Conservation (phyloP, 2,329 filamentous ascomycete species). For the Sclerotinia subarctica region DNA sequence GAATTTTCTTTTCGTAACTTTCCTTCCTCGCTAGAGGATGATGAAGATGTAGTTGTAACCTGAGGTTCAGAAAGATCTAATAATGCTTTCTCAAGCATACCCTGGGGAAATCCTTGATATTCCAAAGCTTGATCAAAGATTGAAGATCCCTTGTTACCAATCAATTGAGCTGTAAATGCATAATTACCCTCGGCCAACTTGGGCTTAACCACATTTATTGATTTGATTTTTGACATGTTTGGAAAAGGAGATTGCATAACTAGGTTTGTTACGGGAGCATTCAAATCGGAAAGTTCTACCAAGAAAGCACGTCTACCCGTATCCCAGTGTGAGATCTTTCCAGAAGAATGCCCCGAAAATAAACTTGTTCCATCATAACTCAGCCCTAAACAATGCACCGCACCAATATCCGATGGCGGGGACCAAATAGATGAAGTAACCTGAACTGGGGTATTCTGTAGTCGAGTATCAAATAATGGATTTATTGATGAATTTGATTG, state of each 20-base stretch:
- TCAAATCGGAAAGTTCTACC: conserved; percentile 48
- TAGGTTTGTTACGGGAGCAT: conserved; percentile 80
- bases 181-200: conserved; percentile 64
- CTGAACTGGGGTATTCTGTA: conserved; percentile 57
- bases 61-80: conserved; percentile 43
- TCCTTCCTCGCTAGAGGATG: conserved; percentile 40
- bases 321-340: conserved; percentile 79
- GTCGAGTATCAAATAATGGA: conserved; percentile 44
- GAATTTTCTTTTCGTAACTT: conserved; percentile 43
- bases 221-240: conserved; percentile 47
- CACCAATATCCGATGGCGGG: conserved; percentile 46
- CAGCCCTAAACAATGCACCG: conserved; percentile 64
- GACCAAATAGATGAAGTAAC: conserved; percentile 49
- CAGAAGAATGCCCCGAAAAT: conserved; percentile 76
- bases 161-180: conserved; percentile 63
- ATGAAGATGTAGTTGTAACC: background rate
- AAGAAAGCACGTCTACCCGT: conserved; percentile 45
- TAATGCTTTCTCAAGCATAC: conserved; percentile 50
- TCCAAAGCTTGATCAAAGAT: conserved; percentile 29
- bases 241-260: conserved; percentile 63
- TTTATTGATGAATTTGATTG: conserved; percentile 44
- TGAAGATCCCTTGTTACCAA: conserved; percentile 34
- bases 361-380: conserved; percentile 80
- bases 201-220: conserved; percentile 74
- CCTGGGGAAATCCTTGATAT: conserved; percentile 33